A percentile compares a stretch with the other conserved stretches of the same genome.
phyloP scores from a whole-genome alignment of 331 rosid species.

The Cydonia oblonga region DNA sequence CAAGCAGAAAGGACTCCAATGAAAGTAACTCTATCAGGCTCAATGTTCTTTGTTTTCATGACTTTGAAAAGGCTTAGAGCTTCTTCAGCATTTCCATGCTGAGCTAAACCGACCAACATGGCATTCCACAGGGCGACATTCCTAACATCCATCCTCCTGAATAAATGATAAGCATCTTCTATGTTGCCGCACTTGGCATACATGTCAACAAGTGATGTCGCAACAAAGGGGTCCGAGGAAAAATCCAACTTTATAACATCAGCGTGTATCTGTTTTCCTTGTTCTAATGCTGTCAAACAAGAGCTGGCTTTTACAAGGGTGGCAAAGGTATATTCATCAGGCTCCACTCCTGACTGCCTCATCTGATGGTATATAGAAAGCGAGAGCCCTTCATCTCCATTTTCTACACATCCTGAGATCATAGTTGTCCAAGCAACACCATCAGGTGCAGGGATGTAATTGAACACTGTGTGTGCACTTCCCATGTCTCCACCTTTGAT shows the following conservation, averaged over 20 bases:
- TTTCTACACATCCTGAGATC: conserved; percentile 78
- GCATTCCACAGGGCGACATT: conserved; percentile 71
- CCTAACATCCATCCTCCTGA: conserved; percentile 32
- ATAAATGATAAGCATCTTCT: conserved; percentile 52
- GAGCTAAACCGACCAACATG: conserved; percentile 77
- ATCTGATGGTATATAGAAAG: conserved; percentile 52
- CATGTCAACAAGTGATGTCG: conserved; percentile 89
- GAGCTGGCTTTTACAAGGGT: conserved; percentile 73
- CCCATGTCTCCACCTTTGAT: conserved; percentile 70
- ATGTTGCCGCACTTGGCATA: conserved; percentile 80
- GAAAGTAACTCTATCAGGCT: conserved; percentile 71
- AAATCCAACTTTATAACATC: conserved; percentile 59
- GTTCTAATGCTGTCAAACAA: conserved; percentile 62
- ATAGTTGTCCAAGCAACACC: conserved; percentile 85
- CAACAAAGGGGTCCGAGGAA: conserved; percentile 55
- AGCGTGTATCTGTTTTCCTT: conserved; percentile 73
- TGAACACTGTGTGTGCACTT: conserved; percentile 40
- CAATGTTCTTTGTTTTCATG: conserved; percentile 40
- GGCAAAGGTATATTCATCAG: conserved; percentile 78
- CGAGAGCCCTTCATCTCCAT: conserved; percentile 66
- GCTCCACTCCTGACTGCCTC: conserved; percentile 62
- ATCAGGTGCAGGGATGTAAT: conserved; percentile 51
- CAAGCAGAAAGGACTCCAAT: conserved; percentile 78
- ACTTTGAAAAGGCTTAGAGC: conserved; percentile 51
- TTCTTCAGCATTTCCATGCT: conserved; percentile 69